Percentiles rank a stretch among this genome's conserved stretches.
Evolutionary conservation across 805 yeast species (phyloP).

Genomic region (Wickerhamiella kurtzmanii): DNA sequence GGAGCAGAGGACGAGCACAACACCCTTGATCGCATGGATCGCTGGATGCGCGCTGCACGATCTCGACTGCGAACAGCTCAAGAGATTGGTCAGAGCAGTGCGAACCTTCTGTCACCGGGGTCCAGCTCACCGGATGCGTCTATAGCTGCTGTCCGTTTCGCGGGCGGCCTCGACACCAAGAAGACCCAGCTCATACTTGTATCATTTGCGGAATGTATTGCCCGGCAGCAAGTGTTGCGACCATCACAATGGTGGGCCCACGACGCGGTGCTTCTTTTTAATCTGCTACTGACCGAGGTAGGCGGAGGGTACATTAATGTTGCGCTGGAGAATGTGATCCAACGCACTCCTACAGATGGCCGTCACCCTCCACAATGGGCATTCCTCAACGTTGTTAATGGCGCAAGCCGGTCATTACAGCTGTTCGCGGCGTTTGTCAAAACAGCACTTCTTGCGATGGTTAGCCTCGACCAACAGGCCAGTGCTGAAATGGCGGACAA

Average conservation of each 20-base stretch:
- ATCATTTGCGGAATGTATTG: conserved; percentile 59
- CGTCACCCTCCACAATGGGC: conserved; percentile 28
- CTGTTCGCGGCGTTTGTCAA: conserved; percentile 60
- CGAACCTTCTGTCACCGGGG: background rate
- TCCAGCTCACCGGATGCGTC: background rate
- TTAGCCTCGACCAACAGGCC: conserved; percentile 40
- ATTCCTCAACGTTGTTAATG: conserved; percentile 37
- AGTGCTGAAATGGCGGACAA: conserved; percentile 47
- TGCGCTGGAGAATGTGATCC: conserved; percentile 53
- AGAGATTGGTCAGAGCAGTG: background rate
- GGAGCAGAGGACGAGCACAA: background rate
- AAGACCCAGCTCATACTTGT: conserved; percentile 47
- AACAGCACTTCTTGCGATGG: conserved; percentile 62
- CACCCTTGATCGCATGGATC: background rate
- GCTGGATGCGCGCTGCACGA: conserved; percentile 1
- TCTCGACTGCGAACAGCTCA: background rate
- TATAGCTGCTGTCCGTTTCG: background rate
- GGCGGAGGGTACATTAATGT: conserved; percentile 64
- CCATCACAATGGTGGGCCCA: conserved; percentile 38
- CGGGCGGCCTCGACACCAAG: background rate
- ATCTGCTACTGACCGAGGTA: conserved; percentile 51
- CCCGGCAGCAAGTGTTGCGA: conserved; percentile 49
- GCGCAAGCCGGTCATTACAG: conserved; percentile 46
- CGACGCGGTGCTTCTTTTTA: conserved; percentile 52
- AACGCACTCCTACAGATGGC: conserved; percentile 25